Conservation (phyloP, 1,139 yeast genomes). For the Debaryomyces psychrophilus region DNA sequence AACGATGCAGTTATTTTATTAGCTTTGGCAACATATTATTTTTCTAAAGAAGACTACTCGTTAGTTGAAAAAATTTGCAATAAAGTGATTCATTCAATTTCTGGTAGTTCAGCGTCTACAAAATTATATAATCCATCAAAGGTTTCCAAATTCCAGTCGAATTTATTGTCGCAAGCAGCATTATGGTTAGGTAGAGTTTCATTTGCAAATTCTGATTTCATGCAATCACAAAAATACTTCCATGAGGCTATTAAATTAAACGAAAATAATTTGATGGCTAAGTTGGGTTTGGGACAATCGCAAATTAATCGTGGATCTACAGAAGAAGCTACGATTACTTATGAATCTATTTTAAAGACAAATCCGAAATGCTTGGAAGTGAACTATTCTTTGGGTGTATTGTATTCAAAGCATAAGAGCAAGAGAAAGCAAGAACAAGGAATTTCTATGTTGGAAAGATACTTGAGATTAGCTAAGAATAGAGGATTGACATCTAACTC, state of each 20-base stretch:
- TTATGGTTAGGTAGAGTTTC: conserved; percentile 86
- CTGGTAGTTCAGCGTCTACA: conserved; percentile 20
- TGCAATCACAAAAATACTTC: conserved; percentile 71
- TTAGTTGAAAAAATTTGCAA: conserved; percentile 60
- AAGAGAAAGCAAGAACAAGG: conserved; percentile 52
- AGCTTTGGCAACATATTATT: conserved; percentile 56
- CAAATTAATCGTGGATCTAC: conserved; percentile 72
- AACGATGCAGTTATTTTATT: conserved; percentile 47
- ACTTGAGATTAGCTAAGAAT: conserved; percentile 61
- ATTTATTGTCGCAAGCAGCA: conserved; percentile 70
- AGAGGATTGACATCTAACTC: conserved; percentile 37
- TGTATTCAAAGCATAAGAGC: conserved; percentile 59
- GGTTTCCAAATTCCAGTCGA: conserved; percentile 34
- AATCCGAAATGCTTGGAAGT: conserved; percentile 77
- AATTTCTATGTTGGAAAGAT: conserved; percentile 68
- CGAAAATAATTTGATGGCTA: conserved; percentile 66
- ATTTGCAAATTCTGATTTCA: conserved; percentile 60
- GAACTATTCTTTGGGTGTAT: conserved; percentile 71
- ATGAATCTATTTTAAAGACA: conserved; percentile 71
- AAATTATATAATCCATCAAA: conserved; percentile 24
- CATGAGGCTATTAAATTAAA: conserved; percentile 69
- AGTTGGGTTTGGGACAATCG: conserved; percentile 85
- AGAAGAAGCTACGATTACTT: conserved; percentile 85
- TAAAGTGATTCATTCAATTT: conserved; percentile 45
- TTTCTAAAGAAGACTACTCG: conserved; percentile 60